Evolutionary conservation across 306 rosid species (phyloP), one percentile per base, ranked within the genome.

Genomic region (Vicia villosa): DNA sequence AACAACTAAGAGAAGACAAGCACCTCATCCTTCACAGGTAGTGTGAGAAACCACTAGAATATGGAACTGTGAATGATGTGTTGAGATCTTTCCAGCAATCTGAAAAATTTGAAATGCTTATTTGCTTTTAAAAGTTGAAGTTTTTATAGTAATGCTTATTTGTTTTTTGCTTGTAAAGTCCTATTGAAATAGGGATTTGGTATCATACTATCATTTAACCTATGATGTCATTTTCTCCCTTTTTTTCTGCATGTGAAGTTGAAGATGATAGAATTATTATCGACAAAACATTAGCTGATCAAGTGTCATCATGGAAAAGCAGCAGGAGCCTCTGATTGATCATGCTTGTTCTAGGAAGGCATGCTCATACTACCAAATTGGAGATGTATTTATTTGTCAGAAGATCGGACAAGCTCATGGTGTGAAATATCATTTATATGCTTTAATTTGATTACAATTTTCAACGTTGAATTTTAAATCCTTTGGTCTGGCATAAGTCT

Each of bases 361-460:
- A 1, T 94, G 99, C 80, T 80, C 99, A 37, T 94, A 84, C 90
- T 75, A 85, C 86, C 92, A 83, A 69, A 87, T 94, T 69, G 97
- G 96, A 73, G 95, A 94, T 79, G 97, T 86, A 65, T 91, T 91
- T 86, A 84, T 91, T 66, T 91, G 97, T 38, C 96, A 94, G 86
- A 94, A 88, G 78, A 94, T 95, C 32, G 97, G 99, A 21, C 88
- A 84, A 32, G 95, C 88, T 80, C 99, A 94, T 72, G 99, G 99
- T 94, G 79, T 13, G 85, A 54, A 66, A 63, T 77, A 45, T 52
- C 47, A 40, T 66, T 34, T 69, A 55, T 60, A 68, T 74, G 40
- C 73, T 77, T 52, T 40, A 38, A 12, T 61, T 34, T 5, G 37
- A 3, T 45, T 17, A 15, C 17, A 62, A 12, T 13, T 66, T 69